A percentile compares a stretch with the other conserved stretches of the same genome.
Evolutionary conservation across 2,329 filamentous ascomycete genomes (phyloP).

Genomic region (Alternaria sp.): DNA sequence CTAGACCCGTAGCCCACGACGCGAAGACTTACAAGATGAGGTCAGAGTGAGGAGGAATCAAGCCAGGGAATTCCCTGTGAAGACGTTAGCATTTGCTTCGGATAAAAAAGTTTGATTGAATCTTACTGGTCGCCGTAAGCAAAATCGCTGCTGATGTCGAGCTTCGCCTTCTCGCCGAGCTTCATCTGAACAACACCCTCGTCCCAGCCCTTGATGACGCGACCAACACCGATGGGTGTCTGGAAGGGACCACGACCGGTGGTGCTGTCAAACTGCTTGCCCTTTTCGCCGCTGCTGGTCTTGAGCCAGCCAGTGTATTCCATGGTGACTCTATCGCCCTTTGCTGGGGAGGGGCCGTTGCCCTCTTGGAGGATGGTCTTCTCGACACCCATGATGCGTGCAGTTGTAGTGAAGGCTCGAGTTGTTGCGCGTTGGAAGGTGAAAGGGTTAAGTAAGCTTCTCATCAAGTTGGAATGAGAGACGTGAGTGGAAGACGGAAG

Average conservation of each 20-base stretch:
- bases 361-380: conserved; percentile 43
- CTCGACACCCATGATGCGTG: conserved; percentile 40
- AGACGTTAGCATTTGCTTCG: conserved; percentile 9
- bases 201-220: conserved; percentile 77
- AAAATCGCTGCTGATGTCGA: conserved; percentile 78
- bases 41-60: conserved; percentile 76
- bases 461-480: conserved; percentile 22
- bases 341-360: conserved; percentile 39
- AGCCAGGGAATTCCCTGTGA: conserved; percentile 74
- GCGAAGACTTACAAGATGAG: conserved; percentile 77
- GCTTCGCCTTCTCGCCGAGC: conserved; percentile 84
- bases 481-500: conserved; percentile 15
- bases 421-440: conserved; percentile 19
- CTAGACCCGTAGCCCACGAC: not conserved
- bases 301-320: conserved; percentile 46
- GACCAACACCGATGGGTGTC: conserved; percentile 78
- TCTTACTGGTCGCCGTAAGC: conserved; percentile 37
- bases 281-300: conserved; percentile 37
- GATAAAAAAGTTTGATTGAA: too few species aligned
- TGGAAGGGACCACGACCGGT: conserved; percentile 77
- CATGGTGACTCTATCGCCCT: conserved; percentile 45
- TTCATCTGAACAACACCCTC: conserved; percentile 78
- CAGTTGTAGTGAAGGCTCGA: conserved; percentile 26
- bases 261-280: conserved; percentile 77
- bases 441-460: conserved; percentile 20